These are phyloP conservation scores for Hyaloperonospora brassicae DNA, from an alignment of 352 stramenopile species.

Conservation along the genomic window DNA sequence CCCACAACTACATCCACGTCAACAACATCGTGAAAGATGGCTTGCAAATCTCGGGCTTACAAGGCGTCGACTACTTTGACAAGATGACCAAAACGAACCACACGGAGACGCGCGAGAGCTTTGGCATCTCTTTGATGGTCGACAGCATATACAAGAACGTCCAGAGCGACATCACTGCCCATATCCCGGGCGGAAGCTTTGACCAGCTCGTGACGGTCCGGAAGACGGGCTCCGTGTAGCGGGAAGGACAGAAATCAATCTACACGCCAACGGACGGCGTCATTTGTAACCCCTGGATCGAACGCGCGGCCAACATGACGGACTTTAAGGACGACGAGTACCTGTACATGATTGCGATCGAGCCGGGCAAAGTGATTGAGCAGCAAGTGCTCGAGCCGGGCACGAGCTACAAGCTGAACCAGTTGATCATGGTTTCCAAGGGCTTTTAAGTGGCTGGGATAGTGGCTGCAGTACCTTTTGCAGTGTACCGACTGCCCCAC, in stretches of 20 bases:
- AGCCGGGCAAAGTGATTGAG: no score
- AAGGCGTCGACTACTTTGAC: conserved; percentile 78
- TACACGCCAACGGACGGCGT: conserved; percentile 62
- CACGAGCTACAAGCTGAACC: no score
- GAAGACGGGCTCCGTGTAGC: conserved; percentile 46
- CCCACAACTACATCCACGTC: conserved; percentile 91
- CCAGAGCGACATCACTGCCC: conserved; percentile 39
- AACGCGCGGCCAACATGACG: conserved; percentile 68
- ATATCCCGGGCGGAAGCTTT: conserved; percentile 36
- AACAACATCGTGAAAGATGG: conserved; percentile 57
- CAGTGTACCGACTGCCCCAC: no score
- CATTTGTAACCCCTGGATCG: conserved; percentile 87
- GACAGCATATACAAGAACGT: conserved; percentile 84
- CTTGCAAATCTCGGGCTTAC: conserved; percentile 73
- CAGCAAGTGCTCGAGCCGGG: no score
- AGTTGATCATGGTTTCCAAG: no score
- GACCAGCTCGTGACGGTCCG: conserved; percentile 49
- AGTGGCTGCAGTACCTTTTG: no score
- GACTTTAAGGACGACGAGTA: no score
- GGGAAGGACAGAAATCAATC: conserved; percentile 13
- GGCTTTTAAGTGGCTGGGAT: no score
- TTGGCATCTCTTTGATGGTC: conserved; percentile 61
- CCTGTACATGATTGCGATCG: no score
- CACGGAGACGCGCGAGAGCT: conserved; percentile 42
- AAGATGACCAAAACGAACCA: conserved; percentile 70